phyloP scores from a whole-genome alignment of 192 early-diverging fungal genomes.

The Coemansia sp. region DNA sequence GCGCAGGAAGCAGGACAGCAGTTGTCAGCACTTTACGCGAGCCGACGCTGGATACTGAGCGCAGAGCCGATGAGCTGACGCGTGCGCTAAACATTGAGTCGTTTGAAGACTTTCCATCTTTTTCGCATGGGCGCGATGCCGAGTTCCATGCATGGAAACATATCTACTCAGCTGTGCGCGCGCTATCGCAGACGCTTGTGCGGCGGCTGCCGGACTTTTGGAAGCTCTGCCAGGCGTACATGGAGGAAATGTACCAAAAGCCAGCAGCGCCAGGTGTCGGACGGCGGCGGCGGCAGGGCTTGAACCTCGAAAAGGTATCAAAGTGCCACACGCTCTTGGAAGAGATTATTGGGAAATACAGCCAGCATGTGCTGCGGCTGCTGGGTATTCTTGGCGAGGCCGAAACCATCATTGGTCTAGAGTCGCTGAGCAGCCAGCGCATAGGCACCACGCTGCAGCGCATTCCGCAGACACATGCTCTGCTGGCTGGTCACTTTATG shows the following conservation, averaged over 20 bases:
- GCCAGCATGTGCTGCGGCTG: constrained; percentile 47
- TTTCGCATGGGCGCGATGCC: constrained; percentile 41
- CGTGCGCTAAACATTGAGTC: constrained; percentile 41
- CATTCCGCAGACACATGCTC: constrained; percentile 57
- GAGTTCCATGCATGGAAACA: constrained; percentile 69
- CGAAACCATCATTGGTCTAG: constrained; percentile 24
- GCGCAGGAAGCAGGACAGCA: not conserved
- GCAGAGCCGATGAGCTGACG: constrained; percentile 40
- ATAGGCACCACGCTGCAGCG: constrained; percentile 37
- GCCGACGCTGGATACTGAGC: constrained; percentile 20
- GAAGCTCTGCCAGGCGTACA: constrained; percentile 81
- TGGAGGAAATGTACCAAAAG: constrained; percentile 74
- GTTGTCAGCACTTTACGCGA: constrained; percentile 9
- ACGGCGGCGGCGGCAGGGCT: constrained; percentile 41
- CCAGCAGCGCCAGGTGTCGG: constrained; percentile 31
- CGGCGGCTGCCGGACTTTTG: constrained; percentile 88
- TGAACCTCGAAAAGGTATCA: constrained; percentile 48
- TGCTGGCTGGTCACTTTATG: constrained; percentile 72
- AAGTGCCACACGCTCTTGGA: constrained; percentile 52
- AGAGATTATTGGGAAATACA: constrained; percentile 46
- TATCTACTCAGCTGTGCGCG: constrained; percentile 64
- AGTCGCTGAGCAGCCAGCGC: constrained; percentile 12
- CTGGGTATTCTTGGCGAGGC: constrained; percentile 39
- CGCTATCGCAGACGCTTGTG: constrained; percentile 71
- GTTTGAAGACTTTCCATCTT: constrained; percentile 37